Percentiles rank a stretch among this genome's conserved stretches.
Conservation (phyloP, 1,284 basidiomycete genomes). For the Macrocystidia cucumis region DNA sequence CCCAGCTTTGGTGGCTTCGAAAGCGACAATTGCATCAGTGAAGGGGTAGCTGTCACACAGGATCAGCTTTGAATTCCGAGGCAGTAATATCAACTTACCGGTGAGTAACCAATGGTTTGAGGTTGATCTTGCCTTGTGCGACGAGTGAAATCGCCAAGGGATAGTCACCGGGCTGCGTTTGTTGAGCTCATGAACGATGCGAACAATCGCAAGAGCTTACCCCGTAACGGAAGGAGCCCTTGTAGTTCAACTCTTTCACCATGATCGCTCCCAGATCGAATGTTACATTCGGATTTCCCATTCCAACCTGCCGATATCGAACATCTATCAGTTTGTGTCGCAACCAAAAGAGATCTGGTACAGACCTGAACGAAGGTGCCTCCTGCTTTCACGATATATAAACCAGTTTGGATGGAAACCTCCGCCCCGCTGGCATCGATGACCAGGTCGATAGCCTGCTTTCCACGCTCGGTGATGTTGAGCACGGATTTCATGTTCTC, state of each 20-base stretch:
- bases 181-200: background rate
- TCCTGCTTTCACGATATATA: slow-evolving; percentile 65
- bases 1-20: slow-evolving; percentile 73
- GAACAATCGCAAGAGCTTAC: slow-evolving; percentile 32
- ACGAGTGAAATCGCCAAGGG: slow-evolving; percentile 80
- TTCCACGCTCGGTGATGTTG: slow-evolving; percentile 52
- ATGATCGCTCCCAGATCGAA: slow-evolving; percentile 57
- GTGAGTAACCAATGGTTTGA: slow-evolving; percentile 87
- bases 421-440: slow-evolving; percentile 89
- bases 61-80: background rate
- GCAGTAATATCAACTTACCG: slow-evolving; percentile 47
- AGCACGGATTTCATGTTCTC: slow-evolving; percentile 48
- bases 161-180: slow-evolving; percentile 71
- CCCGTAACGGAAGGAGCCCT: slow-evolving; percentile 85
- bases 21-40: slow-evolving; percentile 70
- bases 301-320: slow-evolving; percentile 72
- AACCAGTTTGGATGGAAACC: slow-evolving; percentile 78
- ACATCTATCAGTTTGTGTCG: background rate
- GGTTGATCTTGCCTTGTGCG: slow-evolving; percentile 71
- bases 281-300: slow-evolving; percentile 58
- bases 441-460: slow-evolving; percentile 58
- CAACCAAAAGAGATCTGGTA: background rate
- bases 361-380: slow-evolving; percentile 65
- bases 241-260: slow-evolving; percentile 74
- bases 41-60: slow-evolving; percentile 59